phyloP scores from a whole-genome alignment of 1,139 yeast species.

The Spathaspora sp. region DNA sequence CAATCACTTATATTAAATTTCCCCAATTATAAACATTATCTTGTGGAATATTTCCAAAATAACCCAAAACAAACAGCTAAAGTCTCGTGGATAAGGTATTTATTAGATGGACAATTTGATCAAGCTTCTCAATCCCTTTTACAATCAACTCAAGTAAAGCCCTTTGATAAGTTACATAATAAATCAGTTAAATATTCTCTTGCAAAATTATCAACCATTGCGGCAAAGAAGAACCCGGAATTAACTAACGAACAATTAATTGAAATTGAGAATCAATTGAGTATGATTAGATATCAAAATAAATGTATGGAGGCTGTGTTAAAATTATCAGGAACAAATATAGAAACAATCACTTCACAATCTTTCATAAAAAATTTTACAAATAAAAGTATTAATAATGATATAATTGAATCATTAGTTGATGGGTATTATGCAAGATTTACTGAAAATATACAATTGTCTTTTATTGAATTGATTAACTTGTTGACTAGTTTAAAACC shows the following conservation, averaged over 20 bases:
- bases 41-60: slow-evolving; percentile 53
- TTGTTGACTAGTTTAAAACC: slow-evolving; percentile 54
- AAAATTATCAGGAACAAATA: slow-evolving; percentile 20
- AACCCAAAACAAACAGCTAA: slow-evolving; percentile 49
- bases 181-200: slow-evolving; percentile 64
- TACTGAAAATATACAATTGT: slow-evolving; percentile 38
- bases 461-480: slow-evolving; percentile 51
- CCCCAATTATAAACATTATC: slow-evolving; percentile 49
- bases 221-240: slow-evolving; percentile 18
- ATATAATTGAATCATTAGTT: slow-evolving; percentile 6
- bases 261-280: slow-evolving; percentile 12
- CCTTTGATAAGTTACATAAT: slow-evolving; percentile 44
- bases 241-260: slow-evolving; percentile 6
- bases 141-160: slow-evolving; percentile 33
- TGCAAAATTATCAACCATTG: slow-evolving; percentile 59
- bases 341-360: slow-evolving; percentile 34
- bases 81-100: slow-evolving; percentile 74
- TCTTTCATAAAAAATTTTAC: slow-evolving; percentile 47
- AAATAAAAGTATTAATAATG: slow-evolving; percentile 17
- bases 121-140: slow-evolving; percentile 51
- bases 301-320: slow-evolving; percentile 2
- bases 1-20: slow-evolving; percentile 58
- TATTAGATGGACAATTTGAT: slow-evolving; percentile 50
- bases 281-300: slow-evolving; percentile 11
- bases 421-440: slow-evolving; percentile 20